Evolutionary conservation across 768 basidiomycete species (phyloP).

Genomic region (Suillus tomentosus): DNA sequence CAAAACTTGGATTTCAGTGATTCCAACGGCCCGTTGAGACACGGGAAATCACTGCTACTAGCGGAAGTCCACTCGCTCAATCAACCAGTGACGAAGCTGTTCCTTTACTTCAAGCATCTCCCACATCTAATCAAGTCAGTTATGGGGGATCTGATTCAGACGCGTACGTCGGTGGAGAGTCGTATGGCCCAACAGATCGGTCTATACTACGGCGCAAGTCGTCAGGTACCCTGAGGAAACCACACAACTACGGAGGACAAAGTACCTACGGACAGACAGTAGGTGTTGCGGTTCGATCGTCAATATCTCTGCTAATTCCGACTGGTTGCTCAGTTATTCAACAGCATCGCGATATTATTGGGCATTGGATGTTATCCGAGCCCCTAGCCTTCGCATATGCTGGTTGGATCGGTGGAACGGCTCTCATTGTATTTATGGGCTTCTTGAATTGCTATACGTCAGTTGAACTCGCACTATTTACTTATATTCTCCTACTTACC

Average conservation of each 20-base stretch:
- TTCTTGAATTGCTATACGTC: constrained; percentile 88
- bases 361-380: constrained; percentile 91
- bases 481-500: constrained; percentile 11
- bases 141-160: neutral
- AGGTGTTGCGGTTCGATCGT: constrained; percentile 21
- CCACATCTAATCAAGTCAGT: neutral
- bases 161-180: neutral
- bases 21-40: neutral
- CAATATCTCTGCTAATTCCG: neutral
- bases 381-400: constrained; percentile 90
- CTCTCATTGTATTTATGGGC: constrained; percentile 76
- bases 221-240: constrained; percentile 14
- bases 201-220: constrained; percentile 10
- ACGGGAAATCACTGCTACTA: neutral
- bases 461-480: constrained; percentile 29
- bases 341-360: constrained; percentile 81
- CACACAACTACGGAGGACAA: constrained; percentile 47
- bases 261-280: constrained; percentile 79
- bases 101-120: constrained; percentile 42
- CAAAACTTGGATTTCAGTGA: no score
- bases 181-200: neutral
- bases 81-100: constrained; percentile 28
- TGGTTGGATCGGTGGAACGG: constrained; percentile 82
- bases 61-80: neutral
- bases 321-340: constrained; percentile 65